Evolutionary conservation across 441 rosid genomes (phyloP), one percentile per base, ranked within the genome.

Genomic region (Biscutella auriculata): DNA sequence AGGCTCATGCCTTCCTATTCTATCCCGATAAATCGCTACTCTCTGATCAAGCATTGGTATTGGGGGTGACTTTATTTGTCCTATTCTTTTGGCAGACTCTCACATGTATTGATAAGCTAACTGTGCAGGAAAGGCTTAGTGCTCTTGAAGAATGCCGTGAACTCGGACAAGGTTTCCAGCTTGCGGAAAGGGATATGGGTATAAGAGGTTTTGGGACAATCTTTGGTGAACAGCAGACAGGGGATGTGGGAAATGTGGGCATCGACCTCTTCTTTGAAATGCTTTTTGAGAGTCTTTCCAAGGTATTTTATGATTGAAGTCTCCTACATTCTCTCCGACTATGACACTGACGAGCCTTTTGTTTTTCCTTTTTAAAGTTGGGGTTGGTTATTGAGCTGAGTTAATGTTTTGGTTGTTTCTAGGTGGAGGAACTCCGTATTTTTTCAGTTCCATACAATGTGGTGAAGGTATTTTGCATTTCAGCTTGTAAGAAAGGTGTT

Each of bases 151-250:
- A 93, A 60, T 93, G 81, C 74, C 65, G 83, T 57, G 93, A 87
- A 70, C 99, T 93, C 76, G 99, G 99, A 60, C 91, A 81, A 82
- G 99, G 99, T 73, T 93, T 93, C 70, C 99, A 89, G 62, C 84
- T 93, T 59, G 96, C 99, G 23, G 99, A 93, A 77, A 87, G 78
- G 78, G 99, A 89, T 76, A 93, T 89, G 97, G 95, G 97, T 53
- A 89, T 89, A 67, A 78, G 99, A 82, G 99, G 99, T 43, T 87
- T 93, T 62, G 97, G 99, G 55, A 83, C 86, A 49, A 93, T 89
- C 62, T 93, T 93, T 68, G 97, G 99, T 39, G 99, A 89, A 77
- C 97, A 93, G 60, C 97, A 87, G 77, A 93, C 97, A 3, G 97
- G 99, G 57, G 97, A 93, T 79, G 91, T 93, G 40, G 97, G 96